Evolutionary conservation across 169 alveolate genomes (phyloP), one percentile per base, ranked within the genome.

Genomic region (Cryptosporidium tyzzeri): DNA sequence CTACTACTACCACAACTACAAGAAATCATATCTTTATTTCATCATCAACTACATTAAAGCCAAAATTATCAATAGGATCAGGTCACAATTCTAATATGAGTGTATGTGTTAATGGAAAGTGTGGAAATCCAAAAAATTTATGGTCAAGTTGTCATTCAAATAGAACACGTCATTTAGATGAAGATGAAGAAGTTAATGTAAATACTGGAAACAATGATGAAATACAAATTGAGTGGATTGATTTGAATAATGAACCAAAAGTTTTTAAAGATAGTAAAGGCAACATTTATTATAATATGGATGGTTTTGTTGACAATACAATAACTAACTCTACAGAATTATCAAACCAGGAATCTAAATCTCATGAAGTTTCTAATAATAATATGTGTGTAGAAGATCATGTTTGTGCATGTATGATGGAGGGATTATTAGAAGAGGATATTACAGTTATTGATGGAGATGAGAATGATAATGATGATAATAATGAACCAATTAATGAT

Each of bases 191-290:
- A 6, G 23, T 10, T 61, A 5, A 29, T 14, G 10, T 50, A 55
- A 16, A 12, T 55, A 12, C 0, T n/a, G 45, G 8, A n/a, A 70
- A 14, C n/a, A 48, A 48, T 1, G 1, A 48, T 48, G 21, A 73
- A 10, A 10, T 53, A 31, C 86, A 73, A 59, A 21, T 73, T 31
- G 86, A 73, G 23, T 73, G 86, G 86, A 73, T 73, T 37, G 86
- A 73, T 10, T 5, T 55, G 2, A 35, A 35, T 21, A 9, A 73
- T 23, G 6, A 59, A 14, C 55, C 44, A 26, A 37, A 35, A 31
- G 18, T 31, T 10, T 31, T 48, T 9, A 12, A 26, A n/a, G 84
- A 69, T 69, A 45, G 16, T n/a, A 5, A 21, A 9, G 58, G 55
- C 18, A 73, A 51, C 58, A 16, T 39, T 18, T 29, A 55, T 7